phyloP scores from a whole-genome alignment of 2,329 filamentous ascomycete species.

The Microsporum ferrugineum region DNA sequence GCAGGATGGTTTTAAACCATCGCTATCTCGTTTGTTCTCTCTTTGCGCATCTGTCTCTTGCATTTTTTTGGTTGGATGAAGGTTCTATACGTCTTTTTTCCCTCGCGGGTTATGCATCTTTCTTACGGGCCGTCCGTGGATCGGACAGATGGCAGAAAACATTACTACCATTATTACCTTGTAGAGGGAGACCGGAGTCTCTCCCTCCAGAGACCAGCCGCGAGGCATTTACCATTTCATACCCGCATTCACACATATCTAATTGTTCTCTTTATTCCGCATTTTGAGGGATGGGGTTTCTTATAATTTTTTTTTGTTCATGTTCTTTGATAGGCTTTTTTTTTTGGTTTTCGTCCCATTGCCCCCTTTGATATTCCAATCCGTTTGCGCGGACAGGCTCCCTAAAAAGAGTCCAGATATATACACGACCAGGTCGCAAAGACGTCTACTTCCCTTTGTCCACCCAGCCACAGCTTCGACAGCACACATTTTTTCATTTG shows the following conservation, averaged over 20 bases:
- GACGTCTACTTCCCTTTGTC: constrained; percentile 1
- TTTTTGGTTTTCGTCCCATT: background rate
- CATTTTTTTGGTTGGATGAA: background rate
- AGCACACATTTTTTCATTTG: constrained; percentile 3
- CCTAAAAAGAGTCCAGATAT: constrained; percentile 9
- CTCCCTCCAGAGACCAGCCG: constrained; percentile 2
- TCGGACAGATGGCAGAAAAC: background rate
- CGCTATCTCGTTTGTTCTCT: background rate
- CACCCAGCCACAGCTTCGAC: constrained; percentile 1
- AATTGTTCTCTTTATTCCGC: background rate
- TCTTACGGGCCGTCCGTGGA: background rate
- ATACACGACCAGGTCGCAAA: constrained; percentile 8
- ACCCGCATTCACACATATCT: constrained; percentile 2
- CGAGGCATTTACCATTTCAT: constrained; percentile 1
- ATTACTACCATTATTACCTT: background rate
- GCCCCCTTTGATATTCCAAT: background rate
- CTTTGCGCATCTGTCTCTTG: background rate
- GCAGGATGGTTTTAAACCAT: background rate
- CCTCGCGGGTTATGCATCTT: constrained; percentile 2
- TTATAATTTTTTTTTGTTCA: background rate
- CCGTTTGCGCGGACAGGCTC: constrained; percentile 12
- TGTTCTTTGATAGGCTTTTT: background rate
- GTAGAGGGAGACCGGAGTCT: constrained; percentile 1
- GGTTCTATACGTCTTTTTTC: background rate
- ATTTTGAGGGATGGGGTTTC: constrained; percentile 1